A percentile compares a stretch with the other conserved stretches of the same genome.
phyloP scores from a whole-genome alignment of 192 early-diverging fungal species.

The Hyaloraphidium curvatum region DNA sequence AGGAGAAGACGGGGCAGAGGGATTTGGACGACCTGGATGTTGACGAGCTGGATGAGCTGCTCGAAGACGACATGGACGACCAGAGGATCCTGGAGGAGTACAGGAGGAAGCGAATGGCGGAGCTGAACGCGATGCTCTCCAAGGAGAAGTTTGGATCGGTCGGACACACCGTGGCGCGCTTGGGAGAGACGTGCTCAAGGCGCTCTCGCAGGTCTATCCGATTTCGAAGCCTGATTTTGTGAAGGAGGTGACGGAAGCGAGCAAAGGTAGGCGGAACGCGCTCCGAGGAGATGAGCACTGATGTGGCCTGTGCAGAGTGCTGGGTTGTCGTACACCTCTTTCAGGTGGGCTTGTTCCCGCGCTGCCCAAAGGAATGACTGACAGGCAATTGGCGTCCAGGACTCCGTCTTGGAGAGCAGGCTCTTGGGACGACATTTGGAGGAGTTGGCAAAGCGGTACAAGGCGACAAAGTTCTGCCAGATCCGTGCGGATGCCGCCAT shows the following conservation, averaged over 20 bases:
- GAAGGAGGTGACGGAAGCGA: constrained; percentile 73
- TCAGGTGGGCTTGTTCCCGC: no score
- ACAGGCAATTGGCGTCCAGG: no score
- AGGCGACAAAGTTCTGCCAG: constrained; percentile 81
- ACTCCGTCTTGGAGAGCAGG: no score
- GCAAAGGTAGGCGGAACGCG: no score
- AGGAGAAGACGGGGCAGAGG: constrained; percentile 32
- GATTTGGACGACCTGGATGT: constrained; percentile 42
- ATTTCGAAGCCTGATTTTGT: constrained; percentile 90
- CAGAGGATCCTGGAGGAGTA: constrained; percentile 51
- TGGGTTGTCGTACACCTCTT: constrained; percentile 44
- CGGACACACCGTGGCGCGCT: no score
- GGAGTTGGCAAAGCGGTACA: constrained; percentile 27
- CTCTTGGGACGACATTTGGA: no score
- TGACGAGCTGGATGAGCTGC: constrained; percentile 72
- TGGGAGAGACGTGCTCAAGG: no score
- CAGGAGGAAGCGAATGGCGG: constrained; percentile 62
- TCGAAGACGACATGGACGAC: constrained; percentile 56
- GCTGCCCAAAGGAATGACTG: no score
- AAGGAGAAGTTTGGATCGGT: constrained; percentile 63
- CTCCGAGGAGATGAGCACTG: no score
- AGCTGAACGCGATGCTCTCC: constrained; percentile 48
- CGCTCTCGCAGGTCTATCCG: constrained; percentile 49
- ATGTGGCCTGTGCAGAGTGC: no score
- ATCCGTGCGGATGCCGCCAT: constrained; percentile 87